Percentiles rank a stretch among this genome's conserved stretches.
phyloP scores from a whole-genome alignment of 129 eudicot species.

The Artemisia tridentata region DNA sequence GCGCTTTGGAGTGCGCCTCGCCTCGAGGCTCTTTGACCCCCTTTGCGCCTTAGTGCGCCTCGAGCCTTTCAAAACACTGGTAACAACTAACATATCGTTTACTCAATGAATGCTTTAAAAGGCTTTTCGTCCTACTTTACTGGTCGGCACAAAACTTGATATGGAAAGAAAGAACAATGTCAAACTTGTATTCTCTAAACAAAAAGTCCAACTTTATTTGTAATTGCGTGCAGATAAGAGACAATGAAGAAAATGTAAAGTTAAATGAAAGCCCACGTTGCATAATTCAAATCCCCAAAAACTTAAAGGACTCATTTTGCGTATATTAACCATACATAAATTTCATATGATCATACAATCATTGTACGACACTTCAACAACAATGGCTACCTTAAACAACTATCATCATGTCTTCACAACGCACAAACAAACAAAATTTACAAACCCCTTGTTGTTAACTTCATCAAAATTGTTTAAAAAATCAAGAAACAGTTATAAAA shows the following conservation, averaged over 20 bases:
- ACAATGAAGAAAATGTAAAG: constrained; percentile 3
- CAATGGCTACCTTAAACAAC: constrained; percentile 35
- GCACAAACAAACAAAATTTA: constrained; percentile 13
- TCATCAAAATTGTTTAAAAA: constrained; percentile 18
- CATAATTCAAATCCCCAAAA: constrained; percentile 17
- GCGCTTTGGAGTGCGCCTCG: no score
- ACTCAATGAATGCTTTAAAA: no score
- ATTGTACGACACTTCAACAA: constrained; percentile 16
- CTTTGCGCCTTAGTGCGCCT: no score
- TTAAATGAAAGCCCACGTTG: constrained; percentile 12
- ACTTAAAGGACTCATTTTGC: not conserved
- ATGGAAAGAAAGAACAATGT: not conserved
- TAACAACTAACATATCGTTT: no score
- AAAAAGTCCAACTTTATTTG: constrained; percentile 15
- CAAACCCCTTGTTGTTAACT: constrained; percentile 17
- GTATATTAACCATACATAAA: not conserved
- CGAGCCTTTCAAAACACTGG: no score
- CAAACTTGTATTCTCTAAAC: constrained; percentile 5
- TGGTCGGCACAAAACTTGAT: not conserved
- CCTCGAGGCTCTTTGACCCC: no score
- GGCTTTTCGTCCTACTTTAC: no score
- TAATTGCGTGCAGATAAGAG: not conserved
- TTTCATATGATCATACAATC: constrained; percentile 25
- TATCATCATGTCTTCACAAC: constrained; percentile 10
- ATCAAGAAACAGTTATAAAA: constrained; percentile 18